Evolutionary conservation across 345 rosid genomes (phyloP).

Genomic region (Sonneratia caseolaris): DNA sequence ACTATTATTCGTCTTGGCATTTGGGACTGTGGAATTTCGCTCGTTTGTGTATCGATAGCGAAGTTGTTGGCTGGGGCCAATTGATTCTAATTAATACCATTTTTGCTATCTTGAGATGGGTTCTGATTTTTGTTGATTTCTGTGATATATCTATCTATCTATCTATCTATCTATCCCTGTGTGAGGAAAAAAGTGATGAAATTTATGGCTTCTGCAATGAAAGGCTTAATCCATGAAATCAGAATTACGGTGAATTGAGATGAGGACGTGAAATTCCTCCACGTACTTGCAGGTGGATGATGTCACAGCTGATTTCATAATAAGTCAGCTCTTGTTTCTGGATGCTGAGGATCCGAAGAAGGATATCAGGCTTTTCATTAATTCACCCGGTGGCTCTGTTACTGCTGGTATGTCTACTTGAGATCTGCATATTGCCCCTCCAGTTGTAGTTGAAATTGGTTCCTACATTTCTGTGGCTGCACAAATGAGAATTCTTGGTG

Average conservation of each 20-base stretch:
- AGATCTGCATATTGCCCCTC: background rate
- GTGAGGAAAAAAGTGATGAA: background rate
- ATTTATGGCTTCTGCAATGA: background rate
- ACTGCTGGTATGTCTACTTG: conserved; percentile 52
- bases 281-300: conserved; percentile 64
- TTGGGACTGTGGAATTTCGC: conserved; percentile 6
- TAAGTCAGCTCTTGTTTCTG: conserved; percentile 80
- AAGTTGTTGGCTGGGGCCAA: background rate
- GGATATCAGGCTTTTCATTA: conserved; percentile 74
- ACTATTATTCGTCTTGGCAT: background rate
- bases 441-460: background rate
- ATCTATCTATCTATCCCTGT: too few relatives aligned
- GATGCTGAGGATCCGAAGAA: conserved; percentile 75
- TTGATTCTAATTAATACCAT: too few relatives aligned
- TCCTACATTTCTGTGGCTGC: background rate
- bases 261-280: background rate
- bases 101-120: background rate
- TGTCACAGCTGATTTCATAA: conserved; percentile 68
- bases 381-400: conserved; percentile 90
- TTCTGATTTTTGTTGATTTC: background rate
- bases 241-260: too few relatives aligned
- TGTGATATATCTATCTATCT: background rate
- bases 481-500: background rate
- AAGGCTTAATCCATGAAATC: background rate
- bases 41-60: background rate